A percentile compares a stretch with the other conserved stretches of the same genome.
Conservation (phyloP, 352 stramenopile genomes). For the Globisporangium middletonii region DNA sequence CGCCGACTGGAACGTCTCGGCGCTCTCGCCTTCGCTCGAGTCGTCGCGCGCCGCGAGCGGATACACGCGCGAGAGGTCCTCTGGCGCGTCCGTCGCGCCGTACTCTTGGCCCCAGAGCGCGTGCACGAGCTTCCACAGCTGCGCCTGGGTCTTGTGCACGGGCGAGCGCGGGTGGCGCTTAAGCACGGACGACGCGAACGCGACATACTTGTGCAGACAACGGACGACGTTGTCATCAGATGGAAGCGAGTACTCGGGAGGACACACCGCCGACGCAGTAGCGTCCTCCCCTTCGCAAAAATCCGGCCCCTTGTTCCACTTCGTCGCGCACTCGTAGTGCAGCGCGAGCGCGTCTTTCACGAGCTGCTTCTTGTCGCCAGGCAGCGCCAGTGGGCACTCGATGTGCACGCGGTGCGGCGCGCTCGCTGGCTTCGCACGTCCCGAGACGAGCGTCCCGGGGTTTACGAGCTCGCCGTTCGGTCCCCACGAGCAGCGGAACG, state of each 20-base stretch:
- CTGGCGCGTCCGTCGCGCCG: conserved; percentile 19
- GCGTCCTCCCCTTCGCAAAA: conserved; percentile 21
- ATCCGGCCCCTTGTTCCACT: conserved; percentile 15
- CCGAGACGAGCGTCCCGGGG: conserved; percentile 36
- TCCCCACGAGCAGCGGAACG: conserved; percentile 79
- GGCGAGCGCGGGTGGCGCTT: conserved; percentile 18
- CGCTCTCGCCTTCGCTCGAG: conserved; percentile 48
- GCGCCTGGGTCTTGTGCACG: conserved; percentile 13
- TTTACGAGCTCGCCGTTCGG: conserved; percentile 73
- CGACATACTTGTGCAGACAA: conserved; percentile 59
- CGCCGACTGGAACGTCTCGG: conserved; percentile 61
- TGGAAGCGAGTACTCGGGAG: conserved; percentile 40
- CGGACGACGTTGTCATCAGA: conserved; percentile 39
- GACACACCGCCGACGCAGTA: conserved; percentile 14
- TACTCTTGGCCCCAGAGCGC: conserved; percentile 78
- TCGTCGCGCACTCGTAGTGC: conserved; percentile 42
- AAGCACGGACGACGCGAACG: conserved; percentile 25
- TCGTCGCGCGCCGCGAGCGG: conserved; percentile 56
- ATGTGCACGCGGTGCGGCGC: conserved; percentile 29
- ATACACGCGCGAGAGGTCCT: conserved; percentile 20
- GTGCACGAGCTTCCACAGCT: conserved; percentile 70
- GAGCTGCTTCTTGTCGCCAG: conserved; percentile 27
- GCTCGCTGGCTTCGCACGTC: conserved; percentile 12
- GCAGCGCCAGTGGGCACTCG: conserved; percentile 41
- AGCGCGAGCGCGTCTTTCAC: conserved; percentile 51